Percentiles rank a stretch among this genome's conserved stretches.
These are phyloP conservation scores for Osmanthus fragrans DNA, from an alignment of 257 asterid species.

Conservation along the genomic window DNA sequence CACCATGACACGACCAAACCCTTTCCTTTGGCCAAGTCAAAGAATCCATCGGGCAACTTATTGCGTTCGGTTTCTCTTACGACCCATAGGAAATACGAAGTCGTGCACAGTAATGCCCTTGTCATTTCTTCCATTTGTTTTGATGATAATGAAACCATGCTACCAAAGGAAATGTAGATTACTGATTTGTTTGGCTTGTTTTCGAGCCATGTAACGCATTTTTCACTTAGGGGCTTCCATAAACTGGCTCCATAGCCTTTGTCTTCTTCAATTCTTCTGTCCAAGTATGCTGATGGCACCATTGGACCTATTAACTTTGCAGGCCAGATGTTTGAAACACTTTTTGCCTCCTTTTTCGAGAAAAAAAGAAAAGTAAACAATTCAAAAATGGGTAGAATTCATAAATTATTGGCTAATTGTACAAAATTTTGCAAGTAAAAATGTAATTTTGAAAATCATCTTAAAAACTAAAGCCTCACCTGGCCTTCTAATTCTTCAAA, in stretches of 20 bases:
- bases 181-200: slow-evolving; percentile 48
- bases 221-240: slow-evolving; percentile 64
- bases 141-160: slow-evolving; percentile 58
- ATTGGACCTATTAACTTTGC: slow-evolving; percentile 63
- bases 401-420: not conserved
- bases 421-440: no score
- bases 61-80: slow-evolving; percentile 51
- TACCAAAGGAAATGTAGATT: slow-evolving; percentile 65
- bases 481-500: slow-evolving; percentile 50
- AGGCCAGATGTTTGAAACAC: slow-evolving; percentile 50
- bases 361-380: no score
- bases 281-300: slow-evolving; percentile 71
- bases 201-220: slow-evolving; percentile 59
- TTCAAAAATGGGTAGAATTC: no score
- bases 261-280: slow-evolving; percentile 61
- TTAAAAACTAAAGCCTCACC: slow-evolving; percentile 26
- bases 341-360: slow-evolving; percentile 39
- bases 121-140: slow-evolving; percentile 62
- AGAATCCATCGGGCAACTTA: slow-evolving; percentile 43
- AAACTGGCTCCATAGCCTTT: slow-evolving; percentile 68
- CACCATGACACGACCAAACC: slow-evolving; percentile 73
- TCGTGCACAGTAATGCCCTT: slow-evolving; percentile 27
- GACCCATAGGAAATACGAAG: slow-evolving; percentile 59
- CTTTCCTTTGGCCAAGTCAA: slow-evolving; percentile 26
- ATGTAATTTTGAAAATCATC: no score